Percentiles rank a stretch among this genome's conserved stretches.
Evolutionary conservation across 2,329 filamentous ascomycete genomes (phyloP).

Genomic region (Acarospora socialis): DNA sequence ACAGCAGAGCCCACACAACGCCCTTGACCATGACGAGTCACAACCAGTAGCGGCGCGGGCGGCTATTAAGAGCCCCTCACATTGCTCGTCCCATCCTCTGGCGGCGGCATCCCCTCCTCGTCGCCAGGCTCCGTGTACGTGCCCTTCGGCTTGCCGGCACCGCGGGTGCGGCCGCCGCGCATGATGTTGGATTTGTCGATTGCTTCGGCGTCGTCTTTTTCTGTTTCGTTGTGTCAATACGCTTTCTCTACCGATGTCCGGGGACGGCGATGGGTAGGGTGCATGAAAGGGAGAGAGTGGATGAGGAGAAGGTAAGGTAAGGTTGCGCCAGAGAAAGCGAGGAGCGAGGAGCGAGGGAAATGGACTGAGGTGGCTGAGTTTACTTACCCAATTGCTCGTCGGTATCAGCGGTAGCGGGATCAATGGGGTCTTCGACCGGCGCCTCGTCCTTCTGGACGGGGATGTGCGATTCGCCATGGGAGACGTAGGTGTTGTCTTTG

Average conservation of each 20-base stretch:
- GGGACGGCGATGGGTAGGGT: neutral
- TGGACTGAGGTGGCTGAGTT: neutral
- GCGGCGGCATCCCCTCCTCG: constrained; percentile 31
- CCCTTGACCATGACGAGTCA: no score
- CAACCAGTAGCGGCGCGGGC: no score
- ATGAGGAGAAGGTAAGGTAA: neutral
- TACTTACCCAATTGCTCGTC: constrained; percentile 33
- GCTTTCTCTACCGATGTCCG: no score
- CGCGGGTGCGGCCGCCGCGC: constrained; percentile 31
- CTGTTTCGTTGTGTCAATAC: constrained; percentile 16
- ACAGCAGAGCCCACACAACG: no score
- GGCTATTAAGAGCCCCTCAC: no score
- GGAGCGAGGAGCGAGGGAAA: constrained; percentile 4
- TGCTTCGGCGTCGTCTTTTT: constrained; percentile 33
- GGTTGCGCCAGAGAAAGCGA: neutral
- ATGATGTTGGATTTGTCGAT: constrained; percentile 36
- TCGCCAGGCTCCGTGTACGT: constrained; percentile 38
- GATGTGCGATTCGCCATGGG: constrained; percentile 32
- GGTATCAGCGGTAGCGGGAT: constrained; percentile 30
- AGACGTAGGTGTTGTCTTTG: constrained; percentile 32
- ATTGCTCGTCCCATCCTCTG: constrained; percentile 24
- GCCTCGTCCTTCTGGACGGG: constrained; percentile 34
- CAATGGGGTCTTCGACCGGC: constrained; percentile 32
- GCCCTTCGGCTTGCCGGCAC: constrained; percentile 30
- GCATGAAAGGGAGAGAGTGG: neutral